phyloP scores from a whole-genome alignment of 2,329 filamentous ascomycete species.

The Fusarium dlaminii region DNA sequence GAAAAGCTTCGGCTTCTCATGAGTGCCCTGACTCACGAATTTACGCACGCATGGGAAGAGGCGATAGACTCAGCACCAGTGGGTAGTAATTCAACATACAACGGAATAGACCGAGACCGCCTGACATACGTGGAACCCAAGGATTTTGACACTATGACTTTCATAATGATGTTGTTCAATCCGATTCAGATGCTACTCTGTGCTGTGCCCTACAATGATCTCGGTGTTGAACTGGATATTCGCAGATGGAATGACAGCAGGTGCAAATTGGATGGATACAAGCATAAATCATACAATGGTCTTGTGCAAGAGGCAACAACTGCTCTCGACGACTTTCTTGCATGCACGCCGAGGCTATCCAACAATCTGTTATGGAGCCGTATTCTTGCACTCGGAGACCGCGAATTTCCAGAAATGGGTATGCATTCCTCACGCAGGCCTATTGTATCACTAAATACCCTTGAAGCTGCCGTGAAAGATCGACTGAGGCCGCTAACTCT shows the following conservation, averaged over 20 bases:
- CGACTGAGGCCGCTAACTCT: slow-evolving; percentile 31
- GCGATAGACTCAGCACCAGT: neutral
- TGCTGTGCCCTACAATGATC: slow-evolving; percentile 49
- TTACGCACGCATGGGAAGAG: slow-evolving; percentile 30
- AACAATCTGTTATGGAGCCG: slow-evolving; percentile 11
- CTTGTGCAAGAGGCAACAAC: slow-evolving; percentile 4
- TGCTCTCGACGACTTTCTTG: slow-evolving; percentile 21
- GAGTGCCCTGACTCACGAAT: slow-evolving; percentile 20
- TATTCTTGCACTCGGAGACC: neutral
- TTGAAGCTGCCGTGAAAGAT: slow-evolving; percentile 38
- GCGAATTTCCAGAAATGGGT: neutral
- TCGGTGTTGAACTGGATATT: slow-evolving; percentile 27
- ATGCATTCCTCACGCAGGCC: neutral
- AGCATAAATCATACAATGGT: neutral
- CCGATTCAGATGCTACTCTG: slow-evolving; percentile 42
- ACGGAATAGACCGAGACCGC: slow-evolving; percentile 48
- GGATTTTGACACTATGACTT: slow-evolving; percentile 37
- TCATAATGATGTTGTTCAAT: slow-evolving; percentile 25
- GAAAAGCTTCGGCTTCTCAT: slow-evolving; percentile 35
- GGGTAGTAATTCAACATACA: neutral
- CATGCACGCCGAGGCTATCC: neutral
- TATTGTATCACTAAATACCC: slow-evolving; percentile 28
- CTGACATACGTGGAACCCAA: slow-evolving; percentile 48
- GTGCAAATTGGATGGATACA: neutral
- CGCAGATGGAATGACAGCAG: slow-evolving; percentile 3